phyloP scores from a whole-genome alignment of 345 rosid species.

The Salix dunnii region DNA sequence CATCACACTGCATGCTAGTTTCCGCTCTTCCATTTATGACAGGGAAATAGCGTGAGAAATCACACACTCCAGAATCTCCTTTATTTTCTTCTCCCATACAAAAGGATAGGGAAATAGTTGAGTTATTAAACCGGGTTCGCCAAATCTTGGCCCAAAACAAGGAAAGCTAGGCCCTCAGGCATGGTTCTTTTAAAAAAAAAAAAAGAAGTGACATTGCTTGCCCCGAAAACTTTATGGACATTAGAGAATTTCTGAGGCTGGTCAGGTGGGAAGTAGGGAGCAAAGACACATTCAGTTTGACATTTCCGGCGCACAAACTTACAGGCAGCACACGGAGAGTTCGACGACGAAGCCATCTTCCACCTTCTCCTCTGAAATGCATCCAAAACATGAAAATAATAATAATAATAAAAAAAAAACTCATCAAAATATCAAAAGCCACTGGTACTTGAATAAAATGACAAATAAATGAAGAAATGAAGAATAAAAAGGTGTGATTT shows the following conservation, averaged over 20 bases:
- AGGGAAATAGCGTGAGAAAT: too few species aligned
- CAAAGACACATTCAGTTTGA: conserved; percentile 31
- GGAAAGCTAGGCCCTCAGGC: too few species aligned
- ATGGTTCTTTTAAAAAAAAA: too few species aligned
- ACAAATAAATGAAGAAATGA: background rate
- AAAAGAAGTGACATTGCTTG: conserved; percentile 32
- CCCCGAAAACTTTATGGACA: conserved; percentile 31
- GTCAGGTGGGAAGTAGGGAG: conserved; percentile 32
- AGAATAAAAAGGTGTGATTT: background rate
- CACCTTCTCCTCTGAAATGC: conserved; percentile 3
- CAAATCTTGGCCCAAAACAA: too few species aligned
- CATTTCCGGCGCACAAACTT: conserved; percentile 29
- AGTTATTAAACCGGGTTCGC: too few species aligned
- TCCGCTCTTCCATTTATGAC: too few species aligned
- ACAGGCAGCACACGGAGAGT: conserved; percentile 32
- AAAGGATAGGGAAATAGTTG: too few species aligned
- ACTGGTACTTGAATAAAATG: background rate
- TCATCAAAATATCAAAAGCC: background rate
- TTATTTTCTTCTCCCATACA: too few species aligned
- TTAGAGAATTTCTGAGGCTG: conserved; percentile 31
- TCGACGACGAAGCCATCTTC: conserved; percentile 29
- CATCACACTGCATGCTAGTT: too few species aligned
- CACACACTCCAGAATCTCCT: too few species aligned
- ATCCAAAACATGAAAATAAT: background rate
- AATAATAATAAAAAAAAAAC: too few species aligned